A percentile compares a stretch with the other conserved stretches of the same genome.
These are phyloP conservation scores for Syzygium malaccense DNA, from an alignment of 441 rosid species.

Conservation along the genomic window DNA sequence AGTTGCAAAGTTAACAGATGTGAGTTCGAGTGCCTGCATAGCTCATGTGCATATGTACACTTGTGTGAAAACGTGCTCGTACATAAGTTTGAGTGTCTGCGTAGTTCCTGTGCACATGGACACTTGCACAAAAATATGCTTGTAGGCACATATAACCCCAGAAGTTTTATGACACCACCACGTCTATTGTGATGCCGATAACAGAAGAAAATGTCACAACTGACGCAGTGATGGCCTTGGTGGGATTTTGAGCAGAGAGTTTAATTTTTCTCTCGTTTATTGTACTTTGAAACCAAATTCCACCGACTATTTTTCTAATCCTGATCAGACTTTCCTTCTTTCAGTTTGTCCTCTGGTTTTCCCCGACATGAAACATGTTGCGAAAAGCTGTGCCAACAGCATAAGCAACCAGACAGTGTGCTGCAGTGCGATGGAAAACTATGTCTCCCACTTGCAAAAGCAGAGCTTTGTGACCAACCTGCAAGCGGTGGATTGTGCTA, in stretches of 20 bases:
- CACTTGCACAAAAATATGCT: not conserved
- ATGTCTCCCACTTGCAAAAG: constrained; percentile 85
- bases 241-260: not conserved
- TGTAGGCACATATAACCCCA: not conserved
- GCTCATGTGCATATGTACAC: not conserved
- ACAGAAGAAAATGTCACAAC: not conserved
- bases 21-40: constrained; percentile 13
- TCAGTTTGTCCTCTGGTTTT: constrained; percentile 92
- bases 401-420: constrained; percentile 51
- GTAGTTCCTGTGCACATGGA: not conserved
- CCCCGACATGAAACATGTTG: constrained; percentile 60
- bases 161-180: not conserved
- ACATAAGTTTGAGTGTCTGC: not conserved
- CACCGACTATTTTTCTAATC: not conserved
- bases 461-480: constrained; percentile 85
- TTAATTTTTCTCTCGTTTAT: not conserved
- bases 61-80: not conserved
- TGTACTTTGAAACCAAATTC: not conserved
- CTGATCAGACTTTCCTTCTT: not conserved
- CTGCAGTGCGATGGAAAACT: constrained; percentile 76
- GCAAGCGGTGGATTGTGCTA: constrained; percentile 91
- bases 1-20: constrained; percentile 85
- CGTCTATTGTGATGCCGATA: not conserved
- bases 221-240: not conserved
- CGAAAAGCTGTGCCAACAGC: constrained; percentile 49